Evolutionary conservation across 1,139 yeast species (phyloP), one percentile per base, ranked within the genome.

Genomic region (Geotrichum restrictum): DNA sequence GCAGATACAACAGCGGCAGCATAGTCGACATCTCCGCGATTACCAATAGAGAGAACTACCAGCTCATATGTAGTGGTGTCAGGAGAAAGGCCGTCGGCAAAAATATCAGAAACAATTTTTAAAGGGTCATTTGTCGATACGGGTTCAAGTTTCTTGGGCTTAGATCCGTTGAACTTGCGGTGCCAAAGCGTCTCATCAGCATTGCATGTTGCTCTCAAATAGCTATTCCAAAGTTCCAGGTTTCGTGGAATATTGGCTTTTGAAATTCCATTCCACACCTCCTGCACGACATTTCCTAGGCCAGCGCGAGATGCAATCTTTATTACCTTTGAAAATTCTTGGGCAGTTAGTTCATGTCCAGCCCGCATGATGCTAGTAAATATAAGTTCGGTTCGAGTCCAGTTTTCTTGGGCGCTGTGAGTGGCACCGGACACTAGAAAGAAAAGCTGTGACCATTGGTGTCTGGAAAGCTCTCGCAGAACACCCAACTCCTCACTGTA

Each of bases 221-320:
- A 69, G 21, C 62, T 63, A 57, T 69, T 69, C 72, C 71, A 69
- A 41, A 67, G 60, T 24, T 56, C 59, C 11, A 65, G 57, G 19
- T 61, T 60, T 43, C 59, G 57, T 14, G 55, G 44, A 14, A 59
- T 53, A 5, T 56, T 47, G 11, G 45, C 16, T 8, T 39, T 46
- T 11, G 33, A 43, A 29, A 61, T 56, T 19, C 64, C 63, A 1
- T 54, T 40, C 72, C 72, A 69, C 22, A 64, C 52, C 32, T 45
- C 32, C 14, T 63, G 59, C 8, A 68, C 68, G 1, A 50, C 53
- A 1, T 53, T 49, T 33, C 54, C 51, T 11, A 62, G 56, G 16
- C 61, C 58, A 18, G 64, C 59, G 34, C 61, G 59, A 32, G 62
- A 60, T 18, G 70, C 70, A 6, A 59, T 55, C 19, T 61, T 60